Evolutionary conservation across 192 early-diverging fungal species (phyloP).

Genomic region (Phlyctochytrium arcticum): DNA sequence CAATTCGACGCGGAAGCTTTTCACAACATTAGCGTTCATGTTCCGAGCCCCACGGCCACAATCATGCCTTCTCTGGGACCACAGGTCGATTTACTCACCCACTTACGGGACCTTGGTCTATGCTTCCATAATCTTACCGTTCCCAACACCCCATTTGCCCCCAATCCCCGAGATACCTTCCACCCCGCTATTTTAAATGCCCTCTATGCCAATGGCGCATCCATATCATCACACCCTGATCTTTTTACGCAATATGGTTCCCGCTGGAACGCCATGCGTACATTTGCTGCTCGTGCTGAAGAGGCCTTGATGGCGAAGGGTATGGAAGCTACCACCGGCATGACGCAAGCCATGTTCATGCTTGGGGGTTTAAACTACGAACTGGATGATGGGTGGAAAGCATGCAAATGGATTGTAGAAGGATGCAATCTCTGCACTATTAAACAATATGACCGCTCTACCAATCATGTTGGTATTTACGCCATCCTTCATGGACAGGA

Average conservation of each 20-base stretch:
- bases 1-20: neutral
- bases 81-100: neutral
- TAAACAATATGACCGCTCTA: constrained; percentile 3
- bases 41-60: neutral
- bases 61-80: neutral
- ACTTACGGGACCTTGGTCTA: neutral
- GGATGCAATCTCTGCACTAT: constrained; percentile 5
- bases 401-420: constrained; percentile 13
- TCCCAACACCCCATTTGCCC: neutral
- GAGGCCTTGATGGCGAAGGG: neutral
- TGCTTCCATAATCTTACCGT: neutral
- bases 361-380: constrained; percentile 7
- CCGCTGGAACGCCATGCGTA: neutral
- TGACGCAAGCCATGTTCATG: constrained; percentile 12
- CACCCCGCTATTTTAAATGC: constrained; percentile 10
- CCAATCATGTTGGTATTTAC: neutral
- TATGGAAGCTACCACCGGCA: neutral
- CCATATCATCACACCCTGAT: constrained; percentile 13
- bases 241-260: constrained; percentile 7
- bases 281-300: neutral
- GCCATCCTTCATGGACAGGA: neutral
- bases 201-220: constrained; percentile 6
- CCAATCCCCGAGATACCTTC: neutral
- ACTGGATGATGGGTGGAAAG: constrained; percentile 6
- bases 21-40: neutral